These are phyloP conservation scores for Ustilago trichophora DNA, from an alignment of 1,284 basidiomycete genomes.

Conservation along the genomic window DNA sequence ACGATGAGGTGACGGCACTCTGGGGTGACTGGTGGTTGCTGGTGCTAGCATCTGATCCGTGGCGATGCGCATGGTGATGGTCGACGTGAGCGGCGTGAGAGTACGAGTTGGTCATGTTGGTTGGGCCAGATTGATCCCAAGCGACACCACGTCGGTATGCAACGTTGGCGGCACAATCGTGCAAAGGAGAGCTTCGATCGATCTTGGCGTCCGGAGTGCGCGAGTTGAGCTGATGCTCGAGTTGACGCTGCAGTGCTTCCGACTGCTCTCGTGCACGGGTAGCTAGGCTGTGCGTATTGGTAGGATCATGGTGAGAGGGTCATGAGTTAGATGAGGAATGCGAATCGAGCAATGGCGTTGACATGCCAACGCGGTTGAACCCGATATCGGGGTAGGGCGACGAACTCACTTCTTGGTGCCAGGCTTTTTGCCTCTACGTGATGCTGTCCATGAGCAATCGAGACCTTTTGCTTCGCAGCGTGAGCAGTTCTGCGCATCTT, in stretches of 20 bases:
- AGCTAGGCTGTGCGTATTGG: slow-evolving; percentile 15
- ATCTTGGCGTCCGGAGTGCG: slow-evolving; percentile 6
- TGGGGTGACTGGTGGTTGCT: slow-evolving; percentile 38
- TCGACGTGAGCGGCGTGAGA: slow-evolving; percentile 2
- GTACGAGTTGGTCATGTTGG: slow-evolving; percentile 4
- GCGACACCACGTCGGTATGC: slow-evolving; percentile 11
- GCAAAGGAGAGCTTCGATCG: slow-evolving; percentile 17
- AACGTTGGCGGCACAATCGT: slow-evolving; percentile 1
- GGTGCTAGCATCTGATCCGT: slow-evolving; percentile 31
- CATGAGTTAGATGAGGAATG: no score
- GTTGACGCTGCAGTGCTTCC: slow-evolving; percentile 33
- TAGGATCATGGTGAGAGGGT: no score
- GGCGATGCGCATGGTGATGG: slow-evolving; percentile 9
- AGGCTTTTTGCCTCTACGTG: slow-evolving; percentile 42
- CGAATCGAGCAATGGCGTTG: no score
- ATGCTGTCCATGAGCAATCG: slow-evolving; percentile 43
- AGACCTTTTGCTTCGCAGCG: slow-evolving; percentile 45
- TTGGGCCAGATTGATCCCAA: slow-evolving; percentile 12
- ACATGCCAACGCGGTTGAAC: neutral
- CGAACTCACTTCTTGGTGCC: slow-evolving; percentile 46
- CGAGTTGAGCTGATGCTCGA: slow-evolving; percentile 4
- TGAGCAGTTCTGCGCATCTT: slow-evolving; percentile 42
- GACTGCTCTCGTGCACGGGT: slow-evolving; percentile 41
- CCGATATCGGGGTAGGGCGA: neutral
- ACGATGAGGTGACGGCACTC: slow-evolving; percentile 23